Percentiles rank a stretch among this genome's conserved stretches.
Evolutionary conservation across 441 rosid species (phyloP).

Genomic region (Isatis lusitanica): DNA sequence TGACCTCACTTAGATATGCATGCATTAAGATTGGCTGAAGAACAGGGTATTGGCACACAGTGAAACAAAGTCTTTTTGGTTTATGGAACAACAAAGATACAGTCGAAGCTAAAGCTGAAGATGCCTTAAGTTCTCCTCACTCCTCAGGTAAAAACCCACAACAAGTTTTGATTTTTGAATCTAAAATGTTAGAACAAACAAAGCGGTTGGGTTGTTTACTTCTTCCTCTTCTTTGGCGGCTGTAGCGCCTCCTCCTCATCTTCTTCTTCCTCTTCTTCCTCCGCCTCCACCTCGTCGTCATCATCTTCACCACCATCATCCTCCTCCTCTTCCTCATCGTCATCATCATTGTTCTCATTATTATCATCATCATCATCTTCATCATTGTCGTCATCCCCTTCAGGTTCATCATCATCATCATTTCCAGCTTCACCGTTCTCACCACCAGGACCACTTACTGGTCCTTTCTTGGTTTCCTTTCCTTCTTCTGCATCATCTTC

Average conservation of each 20-base stretch:
- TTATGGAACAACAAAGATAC: slow-evolving; percentile 26
- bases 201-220: slow-evolving; percentile 10
- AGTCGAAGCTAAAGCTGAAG: slow-evolving; percentile 19
- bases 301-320: slow-evolving; percentile 52
- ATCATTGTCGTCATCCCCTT: slow-evolving; percentile 27
- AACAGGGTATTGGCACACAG: slow-evolving; percentile 1
- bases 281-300: slow-evolving; percentile 48
- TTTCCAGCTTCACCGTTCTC: slow-evolving; percentile 47
- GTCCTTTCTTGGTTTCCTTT: slow-evolving; percentile 53
- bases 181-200: slow-evolving; percentile 24
- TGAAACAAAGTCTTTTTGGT: slow-evolving; percentile 12
- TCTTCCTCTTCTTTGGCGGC: slow-evolving; percentile 39
- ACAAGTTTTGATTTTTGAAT: slow-evolving; percentile 34
- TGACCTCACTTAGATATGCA: neutral
- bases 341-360: slow-evolving; percentile 32
- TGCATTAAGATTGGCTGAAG: neutral
- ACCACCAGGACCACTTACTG: slow-evolving; percentile 43
- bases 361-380: slow-evolving; percentile 39
- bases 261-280: slow-evolving; percentile 40
- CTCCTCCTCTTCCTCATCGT: slow-evolving; percentile 30
- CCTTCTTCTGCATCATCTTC: slow-evolving; percentile 64
- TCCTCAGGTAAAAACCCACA: slow-evolving; percentile 17
- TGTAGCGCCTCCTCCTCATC: slow-evolving; percentile 35
- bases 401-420: slow-evolving; percentile 46
- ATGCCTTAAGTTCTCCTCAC: slow-evolving; percentile 12